Base-by-base conservation (phyloP, 352 stramenopile species). In the Phytophthora kernoviae region DNA sequence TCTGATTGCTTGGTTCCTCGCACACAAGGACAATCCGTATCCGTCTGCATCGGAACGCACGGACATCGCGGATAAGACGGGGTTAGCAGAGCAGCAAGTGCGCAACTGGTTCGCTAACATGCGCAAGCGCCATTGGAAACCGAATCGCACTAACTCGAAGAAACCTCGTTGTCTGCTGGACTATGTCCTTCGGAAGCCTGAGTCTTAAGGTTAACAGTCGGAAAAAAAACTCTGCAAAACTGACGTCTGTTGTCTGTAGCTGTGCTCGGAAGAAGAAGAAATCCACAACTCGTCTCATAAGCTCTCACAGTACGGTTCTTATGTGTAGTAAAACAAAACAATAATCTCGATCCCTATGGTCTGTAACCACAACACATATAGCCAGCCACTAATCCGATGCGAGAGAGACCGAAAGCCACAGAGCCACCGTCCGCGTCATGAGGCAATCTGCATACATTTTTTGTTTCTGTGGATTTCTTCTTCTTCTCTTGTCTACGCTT, bases 101-200 rank as follows among this genome's bases (percentile, higher is more conserved):
- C 84, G 84, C 58, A 93, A 95, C 54, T 95, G 86, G 86, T 95
- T 95, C 65, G 84, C 86, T 17, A 95, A 95, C 58, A 95, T 95
- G 84, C 86, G 86, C 43, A 95, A 95, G 58, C 84, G 86, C 43
- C 86, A 95, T 65, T 95, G 86, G 86, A 93, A 93, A 48, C 86
- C 86, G n/a, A 88, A 77, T 34, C 67, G 68, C 24, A 30, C 66
- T n/a, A 86, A 76, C 41, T 49, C 67, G 15, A 93, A 93, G 73
- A 91, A 90, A 59, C 86, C 86, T 34, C 83, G 86, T 33, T 91
- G 81, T 57, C 62, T 94, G 32, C 55, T 94, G 14, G 86, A 94
- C 48, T 74, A 91, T 30, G 73, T 94, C 30, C 63, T 94, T 30
- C 83, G 86, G n/a, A 74, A 88, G 64, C 72, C 71, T 17, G 68